Conservation (phyloP, 108 stramenopile species). For the Skeletonema potamos region DNA sequence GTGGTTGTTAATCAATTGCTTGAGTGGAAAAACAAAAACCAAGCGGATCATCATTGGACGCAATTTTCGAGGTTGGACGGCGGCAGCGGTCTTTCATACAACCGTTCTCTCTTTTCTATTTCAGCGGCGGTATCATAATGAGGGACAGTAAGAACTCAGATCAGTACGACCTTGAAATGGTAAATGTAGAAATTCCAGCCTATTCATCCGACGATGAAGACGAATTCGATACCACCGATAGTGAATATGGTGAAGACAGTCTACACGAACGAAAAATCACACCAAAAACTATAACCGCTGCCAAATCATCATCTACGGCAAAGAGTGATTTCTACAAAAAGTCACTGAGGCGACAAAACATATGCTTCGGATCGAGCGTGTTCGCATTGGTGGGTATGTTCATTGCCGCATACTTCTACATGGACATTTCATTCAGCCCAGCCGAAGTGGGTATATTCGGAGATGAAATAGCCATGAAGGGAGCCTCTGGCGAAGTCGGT, state of each 20-base stretch:
- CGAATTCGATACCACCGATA: not conserved
- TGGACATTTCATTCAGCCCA: conserved; percentile 37
- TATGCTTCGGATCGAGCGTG: conserved; percentile 39
- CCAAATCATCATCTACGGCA: conserved; percentile 5
- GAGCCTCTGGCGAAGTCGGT: conserved; percentile 47
- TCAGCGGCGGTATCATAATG: not conserved
- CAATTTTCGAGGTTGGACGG: too few species aligned
- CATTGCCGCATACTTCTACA: conserved; percentile 38
- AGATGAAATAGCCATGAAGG: conserved; percentile 31
- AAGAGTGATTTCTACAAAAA: conserved; percentile 9
- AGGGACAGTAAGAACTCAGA: not conserved
- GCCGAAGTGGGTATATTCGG: conserved; percentile 39
- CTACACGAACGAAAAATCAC: not conserved
- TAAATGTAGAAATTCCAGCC: not conserved
- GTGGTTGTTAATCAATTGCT: too few species aligned
- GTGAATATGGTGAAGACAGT: conserved; percentile 16
- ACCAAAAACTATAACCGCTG: not conserved
- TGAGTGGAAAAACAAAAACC: too few species aligned
- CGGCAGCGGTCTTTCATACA: too few species aligned
- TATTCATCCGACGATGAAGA: conserved; percentile 4
- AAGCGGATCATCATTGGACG: too few species aligned
- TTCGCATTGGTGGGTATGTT: conserved; percentile 18
- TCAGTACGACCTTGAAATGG: not conserved
- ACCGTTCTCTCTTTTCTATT: not conserved
- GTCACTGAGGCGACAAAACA: conserved; percentile 42